Conservation (phyloP, 345 rosid species). For the Eucalyptus globulus region DNA sequence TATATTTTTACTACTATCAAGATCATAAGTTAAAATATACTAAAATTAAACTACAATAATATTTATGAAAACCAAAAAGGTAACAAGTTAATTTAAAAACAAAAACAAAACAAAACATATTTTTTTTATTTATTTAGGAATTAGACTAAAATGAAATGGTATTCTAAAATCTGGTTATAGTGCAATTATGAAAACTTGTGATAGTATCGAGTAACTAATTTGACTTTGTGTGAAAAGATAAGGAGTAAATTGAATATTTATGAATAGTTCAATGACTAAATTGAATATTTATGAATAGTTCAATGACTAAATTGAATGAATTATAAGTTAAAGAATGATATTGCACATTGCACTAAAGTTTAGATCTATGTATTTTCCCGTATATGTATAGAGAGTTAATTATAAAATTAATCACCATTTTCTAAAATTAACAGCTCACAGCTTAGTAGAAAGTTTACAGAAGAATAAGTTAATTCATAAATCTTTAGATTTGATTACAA, state of each 20-base stretch:
- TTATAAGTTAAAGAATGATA: background rate
- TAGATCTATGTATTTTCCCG: background rate
- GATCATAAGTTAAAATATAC: background rate
- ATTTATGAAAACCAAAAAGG: background rate
- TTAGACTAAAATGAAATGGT: background rate
- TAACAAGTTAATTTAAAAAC: no score
- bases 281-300: background rate
- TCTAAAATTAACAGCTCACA: background rate
- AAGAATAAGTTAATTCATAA: background rate
- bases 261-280: background rate
- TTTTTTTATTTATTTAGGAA: background rate
- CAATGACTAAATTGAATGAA: no score
- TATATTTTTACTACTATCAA: no score
- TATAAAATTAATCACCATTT: background rate
- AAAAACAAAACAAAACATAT: no score
- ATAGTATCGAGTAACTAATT: rapidly evolving
- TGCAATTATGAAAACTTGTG: no score
- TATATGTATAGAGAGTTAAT: background rate
- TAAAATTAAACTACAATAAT: no score
- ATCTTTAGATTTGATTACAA: background rate
- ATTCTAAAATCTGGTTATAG: rapidly evolving
- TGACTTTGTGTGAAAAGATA: background rate
- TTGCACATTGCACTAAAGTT: background rate
- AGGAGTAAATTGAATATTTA: no score
- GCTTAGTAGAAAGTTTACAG: rapidly evolving